Evolutionary conservation across 2,329 filamentous ascomycete genomes (phyloP).

Genomic region (Ramularia endophylla): DNA sequence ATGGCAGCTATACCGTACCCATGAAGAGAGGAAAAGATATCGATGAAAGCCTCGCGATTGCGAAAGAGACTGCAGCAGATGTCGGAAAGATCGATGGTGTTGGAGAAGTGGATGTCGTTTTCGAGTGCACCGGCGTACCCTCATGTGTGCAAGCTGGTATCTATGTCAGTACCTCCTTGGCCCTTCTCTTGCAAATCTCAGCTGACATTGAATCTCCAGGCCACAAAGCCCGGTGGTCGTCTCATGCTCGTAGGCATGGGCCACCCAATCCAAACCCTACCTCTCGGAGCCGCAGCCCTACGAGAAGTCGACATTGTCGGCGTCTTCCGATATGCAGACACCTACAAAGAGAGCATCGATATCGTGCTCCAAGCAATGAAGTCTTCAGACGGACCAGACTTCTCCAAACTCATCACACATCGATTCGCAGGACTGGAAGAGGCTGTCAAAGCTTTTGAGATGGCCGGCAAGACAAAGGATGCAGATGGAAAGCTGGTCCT

Average conservation of each 20-base stretch:
- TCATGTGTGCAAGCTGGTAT: conserved; percentile 69
- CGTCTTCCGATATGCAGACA: conserved; percentile 72
- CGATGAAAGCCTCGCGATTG: conserved; percentile 50
- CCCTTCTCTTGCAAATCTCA: neutral
- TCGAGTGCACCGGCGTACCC: conserved; percentile 73
- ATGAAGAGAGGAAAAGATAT: conserved; percentile 42
- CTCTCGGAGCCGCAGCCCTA: conserved; percentile 64
- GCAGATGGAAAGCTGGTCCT: conserved; percentile 62
- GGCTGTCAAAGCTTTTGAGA: conserved; percentile 60
- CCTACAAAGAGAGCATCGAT: conserved; percentile 64
- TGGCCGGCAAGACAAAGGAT: conserved; percentile 63
- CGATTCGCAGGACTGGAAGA: conserved; percentile 59
- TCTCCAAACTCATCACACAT: conserved; percentile 69
- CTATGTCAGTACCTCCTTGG: conserved; percentile 44
- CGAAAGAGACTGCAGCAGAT: conserved; percentile 44
- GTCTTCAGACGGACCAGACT: conserved; percentile 50
- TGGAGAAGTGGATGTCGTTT: conserved; percentile 61
- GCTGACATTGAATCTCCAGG: conserved; percentile 26
- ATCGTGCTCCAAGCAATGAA: conserved; percentile 44
- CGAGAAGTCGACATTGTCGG: conserved; percentile 74
- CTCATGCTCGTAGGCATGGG: conserved; percentile 77
- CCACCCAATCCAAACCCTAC: conserved; percentile 67
- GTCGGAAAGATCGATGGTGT: conserved; percentile 36
- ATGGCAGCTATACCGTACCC: conserved; percentile 41
- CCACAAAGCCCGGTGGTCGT: conserved; percentile 63